These are phyloP conservation scores for Colletotrichum sp. DNA, from an alignment of 2,329 filamentous ascomycete species.

Conservation along the genomic window DNA sequence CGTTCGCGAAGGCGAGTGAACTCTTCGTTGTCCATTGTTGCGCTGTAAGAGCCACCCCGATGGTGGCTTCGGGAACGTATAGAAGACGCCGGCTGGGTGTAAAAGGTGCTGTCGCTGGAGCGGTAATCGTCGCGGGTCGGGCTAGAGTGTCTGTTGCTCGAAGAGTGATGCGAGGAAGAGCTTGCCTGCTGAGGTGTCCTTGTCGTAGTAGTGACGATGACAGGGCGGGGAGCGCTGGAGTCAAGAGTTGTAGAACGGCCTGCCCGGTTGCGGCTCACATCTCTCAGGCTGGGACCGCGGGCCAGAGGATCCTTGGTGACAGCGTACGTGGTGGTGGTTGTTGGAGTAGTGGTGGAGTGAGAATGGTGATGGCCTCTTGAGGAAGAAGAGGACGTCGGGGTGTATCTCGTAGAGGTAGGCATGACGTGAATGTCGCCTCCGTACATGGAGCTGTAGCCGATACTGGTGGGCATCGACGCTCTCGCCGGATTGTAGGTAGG, in stretches of 20 bases:
- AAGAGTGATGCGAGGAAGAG: slow-evolving; percentile 35
- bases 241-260: slow-evolving; percentile 58
- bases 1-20: slow-evolving; percentile 55
- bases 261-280: slow-evolving; percentile 49
- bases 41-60: slow-evolving; percentile 48
- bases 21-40: slow-evolving; percentile 57
- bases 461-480: slow-evolving; percentile 56
- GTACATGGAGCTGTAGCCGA: slow-evolving; percentile 56
- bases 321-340: slow-evolving; percentile 59
- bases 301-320: slow-evolving; percentile 57
- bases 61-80: slow-evolving; percentile 55
- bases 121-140: slow-evolving; percentile 58
- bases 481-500: slow-evolving; percentile 55
- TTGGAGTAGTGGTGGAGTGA: slow-evolving; percentile 6
- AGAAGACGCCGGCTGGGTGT: slow-evolving; percentile 64
- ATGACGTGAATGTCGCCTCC: slow-evolving; percentile 60
- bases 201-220: slow-evolving; percentile 62
- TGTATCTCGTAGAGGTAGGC: slow-evolving; percentile 45
- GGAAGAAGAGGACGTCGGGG: not conserved
- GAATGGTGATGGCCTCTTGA: slow-evolving; percentile 21
- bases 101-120: slow-evolving; percentile 58
- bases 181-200: slow-evolving; percentile 39
- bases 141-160: slow-evolving; percentile 43
- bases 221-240: slow-evolving; percentile 52
- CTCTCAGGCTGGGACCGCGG: slow-evolving; percentile 53